Conservation (phyloP, 1,284 basidiomycete genomes). For the Cryptococcus sp. region DNA sequence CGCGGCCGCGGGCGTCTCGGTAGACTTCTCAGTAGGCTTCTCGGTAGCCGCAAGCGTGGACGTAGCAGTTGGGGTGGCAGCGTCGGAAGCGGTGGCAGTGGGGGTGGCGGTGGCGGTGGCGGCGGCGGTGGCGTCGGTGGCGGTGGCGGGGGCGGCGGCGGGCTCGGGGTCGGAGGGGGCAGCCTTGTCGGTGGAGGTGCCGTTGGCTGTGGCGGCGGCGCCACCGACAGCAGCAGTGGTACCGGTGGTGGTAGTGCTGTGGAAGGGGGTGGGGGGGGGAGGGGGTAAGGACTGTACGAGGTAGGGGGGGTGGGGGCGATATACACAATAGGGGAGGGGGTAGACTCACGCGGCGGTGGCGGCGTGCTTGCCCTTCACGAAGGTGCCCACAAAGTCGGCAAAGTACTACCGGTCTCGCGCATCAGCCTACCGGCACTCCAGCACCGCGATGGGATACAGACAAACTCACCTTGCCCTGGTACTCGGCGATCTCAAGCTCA, state of each 20-base stretch:
- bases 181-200: no score
- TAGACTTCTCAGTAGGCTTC: no score
- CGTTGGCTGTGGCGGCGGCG: not conserved
- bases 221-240: not conserved
- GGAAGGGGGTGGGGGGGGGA: no score
- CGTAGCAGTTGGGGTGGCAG: not conserved
- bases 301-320: not conserved
- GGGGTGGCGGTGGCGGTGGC: not conserved
- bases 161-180: not conserved
- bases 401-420: slow-evolving; percentile 26
- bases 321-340: not conserved
- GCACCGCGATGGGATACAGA: not conserved
- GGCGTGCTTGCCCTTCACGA: slow-evolving; percentile 32
- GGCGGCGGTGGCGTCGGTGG: not conserved
- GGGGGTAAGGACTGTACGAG: not conserved
- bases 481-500: slow-evolving; percentile 63
- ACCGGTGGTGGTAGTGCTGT: not conserved
- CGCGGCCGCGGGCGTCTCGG: not conserved
- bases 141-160: not conserved
- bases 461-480: slow-evolving; percentile 56
- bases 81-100: not conserved
- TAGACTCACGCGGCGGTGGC: not conserved
- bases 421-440: not conserved
- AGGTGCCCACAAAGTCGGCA: slow-evolving; percentile 35
- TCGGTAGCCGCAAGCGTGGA: not conserved